A percentile compares a stretch with the other conserved stretches of the same genome.
Evolutionary conservation across 768 basidiomycete species (phyloP).

Genomic region (Boletus coccyginus): DNA sequence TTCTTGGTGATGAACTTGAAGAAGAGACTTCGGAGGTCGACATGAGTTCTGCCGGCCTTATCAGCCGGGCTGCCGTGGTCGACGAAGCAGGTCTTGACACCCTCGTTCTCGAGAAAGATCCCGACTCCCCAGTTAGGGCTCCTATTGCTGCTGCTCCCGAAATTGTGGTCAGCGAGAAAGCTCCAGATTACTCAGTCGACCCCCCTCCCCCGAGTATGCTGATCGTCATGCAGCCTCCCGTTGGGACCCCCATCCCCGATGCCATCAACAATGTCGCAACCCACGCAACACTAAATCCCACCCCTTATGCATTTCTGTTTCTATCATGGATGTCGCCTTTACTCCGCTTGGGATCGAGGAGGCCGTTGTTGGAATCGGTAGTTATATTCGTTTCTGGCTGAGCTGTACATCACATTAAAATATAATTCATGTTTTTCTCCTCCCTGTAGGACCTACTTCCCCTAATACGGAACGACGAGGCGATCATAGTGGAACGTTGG

Average conservation of each 20-base stretch:
- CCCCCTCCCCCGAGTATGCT: conserved; percentile 14
- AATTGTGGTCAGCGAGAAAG: neutral
- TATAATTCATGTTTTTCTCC: conserved; percentile 9
- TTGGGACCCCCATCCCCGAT: conserved; percentile 12
- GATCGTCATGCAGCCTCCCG: conserved; percentile 25
- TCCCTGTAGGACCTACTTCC: conserved; percentile 24
- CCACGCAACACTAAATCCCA: conserved; percentile 18
- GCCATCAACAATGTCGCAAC: conserved; percentile 17
- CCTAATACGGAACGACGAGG: conserved; percentile 25
- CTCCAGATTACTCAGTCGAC: neutral
- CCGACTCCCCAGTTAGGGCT: conserved; percentile 3
- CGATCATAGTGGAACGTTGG: conserved; percentile 24
- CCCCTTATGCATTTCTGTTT: conserved; percentile 17
- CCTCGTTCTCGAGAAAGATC: neutral
- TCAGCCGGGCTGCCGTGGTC: conserved; percentile 19
- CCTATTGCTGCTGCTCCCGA: neutral
- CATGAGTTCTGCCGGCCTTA: conserved; percentile 8
- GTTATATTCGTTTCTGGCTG: conserved; percentile 26
- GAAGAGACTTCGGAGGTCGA: conserved; percentile 11
- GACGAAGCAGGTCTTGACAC: conserved; percentile 16
- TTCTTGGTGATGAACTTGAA: conserved; percentile 19
- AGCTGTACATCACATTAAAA: conserved; percentile 20
- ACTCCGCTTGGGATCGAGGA: conserved; percentile 24
- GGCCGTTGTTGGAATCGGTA: conserved; percentile 31
- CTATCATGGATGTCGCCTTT: conserved; percentile 28